These are phyloP conservation scores for Penicillium griseofulvum DNA, from an alignment of 2,329 filamentous ascomycete genomes.

Conservation along the genomic window DNA sequence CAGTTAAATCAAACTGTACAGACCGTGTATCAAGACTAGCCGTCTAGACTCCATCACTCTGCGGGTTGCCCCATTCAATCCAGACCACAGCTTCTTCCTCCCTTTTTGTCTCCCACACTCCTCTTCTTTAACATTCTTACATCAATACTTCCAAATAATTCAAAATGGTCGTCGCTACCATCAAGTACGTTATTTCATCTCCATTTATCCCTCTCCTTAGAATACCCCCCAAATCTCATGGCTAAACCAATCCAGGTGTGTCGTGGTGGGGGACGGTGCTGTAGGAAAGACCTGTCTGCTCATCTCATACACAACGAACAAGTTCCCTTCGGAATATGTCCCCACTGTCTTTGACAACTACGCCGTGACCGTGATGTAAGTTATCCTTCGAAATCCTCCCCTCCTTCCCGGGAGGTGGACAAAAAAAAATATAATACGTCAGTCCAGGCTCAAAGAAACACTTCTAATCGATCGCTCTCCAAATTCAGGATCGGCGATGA, in stretches of 20 bases:
- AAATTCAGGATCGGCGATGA: constrained; percentile 88
- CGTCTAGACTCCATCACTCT: constrained; percentile 23
- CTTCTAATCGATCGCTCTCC: constrained; percentile 4
- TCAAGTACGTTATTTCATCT: constrained; percentile 52
- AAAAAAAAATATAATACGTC: constrained; percentile 4
- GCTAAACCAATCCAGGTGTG: constrained; percentile 64
- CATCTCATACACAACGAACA: constrained; percentile 99
- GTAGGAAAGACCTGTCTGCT: constrained; percentile 98
- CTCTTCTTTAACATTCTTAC: constrained; percentile 3
- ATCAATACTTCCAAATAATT: constrained; percentile 7
- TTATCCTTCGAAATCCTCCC: constrained; percentile 27
- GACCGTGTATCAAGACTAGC: constrained; percentile 8
- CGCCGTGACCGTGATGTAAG: constrained; percentile 98
- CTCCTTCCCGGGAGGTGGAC: background rate
- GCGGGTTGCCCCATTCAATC: constrained; percentile 27
- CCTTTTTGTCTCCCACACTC: constrained; percentile 30
- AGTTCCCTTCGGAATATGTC: constrained; percentile 99
- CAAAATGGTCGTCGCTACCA: constrained; percentile 61
- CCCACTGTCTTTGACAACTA: constrained; percentile 99
- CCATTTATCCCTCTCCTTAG: constrained; percentile 3
- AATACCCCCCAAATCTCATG: constrained; percentile 2
- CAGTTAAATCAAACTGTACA: background rate
- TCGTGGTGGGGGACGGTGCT: constrained; percentile 98
- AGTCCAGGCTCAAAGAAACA: background rate
- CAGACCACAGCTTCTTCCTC: constrained; percentile 28